Evolutionary conservation across 2,329 filamentous ascomycete genomes (phyloP), one percentile per base, ranked within the genome.

Genomic region (Pseudogymnoascus destructans): DNA sequence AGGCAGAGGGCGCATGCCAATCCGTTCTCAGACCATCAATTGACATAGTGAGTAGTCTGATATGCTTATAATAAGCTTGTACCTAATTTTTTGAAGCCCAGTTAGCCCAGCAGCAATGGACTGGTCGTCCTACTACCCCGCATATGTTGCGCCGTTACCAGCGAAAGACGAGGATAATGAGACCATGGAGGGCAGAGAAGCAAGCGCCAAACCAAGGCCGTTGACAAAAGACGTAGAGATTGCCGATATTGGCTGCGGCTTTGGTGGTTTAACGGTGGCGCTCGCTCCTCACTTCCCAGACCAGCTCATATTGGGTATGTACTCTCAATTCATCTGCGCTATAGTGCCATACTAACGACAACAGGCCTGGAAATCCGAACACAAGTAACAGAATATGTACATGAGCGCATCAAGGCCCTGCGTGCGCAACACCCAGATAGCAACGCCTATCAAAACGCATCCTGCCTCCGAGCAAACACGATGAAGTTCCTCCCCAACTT

Each of bases 401-500:
- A 89, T 70, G 87, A 95, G 64, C 86, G 90, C 67, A 88, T 95
- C 69, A 81, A 82, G 64, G 92, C 91, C 3, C 77, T 97, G 15
- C 84, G 93, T 3, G 74, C 76, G 10, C 84, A 91, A 67, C 79
- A 81, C 63, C 67, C 73, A 5, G 73, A 75, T 5, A 69, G 70
- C 25, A 71, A 73, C 56, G 71, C 75, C 52, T 97, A 89, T 71
- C 86, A 95, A 68, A 98, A 98, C 70, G 85, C 92, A 58, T 84
- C 87, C 32, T 95, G 89, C 69, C 76, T 98, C 54, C 85, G 93
- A 62, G 88, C 89, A 64, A 98, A 98, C 74, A 89, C 89, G 4
- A 98, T 98, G 93, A 98, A 98, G 71, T 98, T 97, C 72, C 77
- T 98, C n/a, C 92, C 95, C 62, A 97, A 98, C 70, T 95, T 96